A percentile compares a stretch with the other conserved stretches of the same genome.
phyloP scores from a whole-genome alignment of 2,329 filamentous ascomycete genomes.

The Scedosporium boydii region DNA sequence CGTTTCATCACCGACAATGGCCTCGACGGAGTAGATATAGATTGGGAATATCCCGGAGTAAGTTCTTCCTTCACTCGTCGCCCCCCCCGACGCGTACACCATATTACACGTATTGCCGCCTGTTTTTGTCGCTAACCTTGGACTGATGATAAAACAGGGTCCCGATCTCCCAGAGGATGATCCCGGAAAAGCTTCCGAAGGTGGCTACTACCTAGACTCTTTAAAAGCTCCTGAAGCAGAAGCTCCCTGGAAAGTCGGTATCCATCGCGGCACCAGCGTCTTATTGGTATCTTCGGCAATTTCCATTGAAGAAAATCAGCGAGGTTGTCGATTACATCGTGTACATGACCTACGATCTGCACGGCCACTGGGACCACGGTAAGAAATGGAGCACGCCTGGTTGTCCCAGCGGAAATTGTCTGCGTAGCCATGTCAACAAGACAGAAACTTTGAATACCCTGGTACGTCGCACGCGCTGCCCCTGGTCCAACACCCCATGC shows the following conservation, averaged over 20 bases:
- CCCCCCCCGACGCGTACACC: neutral
- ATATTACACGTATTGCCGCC: neutral
- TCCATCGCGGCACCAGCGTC: conserved; percentile 28
- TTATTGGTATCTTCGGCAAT: conserved; percentile 28
- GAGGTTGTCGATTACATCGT: conserved; percentile 22
- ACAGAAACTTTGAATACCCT: conserved; percentile 21
- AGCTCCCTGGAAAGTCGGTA: conserved; percentile 16
- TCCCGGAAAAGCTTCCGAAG: conserved; percentile 15
- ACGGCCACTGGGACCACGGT: conserved; percentile 20
- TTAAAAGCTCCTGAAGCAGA: conserved; percentile 13
- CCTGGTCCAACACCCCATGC: conserved; percentile 14
- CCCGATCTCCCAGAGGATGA: neutral
- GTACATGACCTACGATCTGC: conserved; percentile 25
- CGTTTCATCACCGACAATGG: conserved; percentile 28
- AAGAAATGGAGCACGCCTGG: conserved; percentile 8
- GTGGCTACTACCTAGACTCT: conserved; percentile 21
- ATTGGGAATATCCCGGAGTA: conserved; percentile 35
- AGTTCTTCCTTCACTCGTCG: neutral
- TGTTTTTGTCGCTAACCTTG: neutral
- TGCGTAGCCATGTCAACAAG: conserved; percentile 24
- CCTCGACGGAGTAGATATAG: conserved; percentile 34
- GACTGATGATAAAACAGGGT: neutral
- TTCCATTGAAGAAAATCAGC: conserved; percentile 22
- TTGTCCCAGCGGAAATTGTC: conserved; percentile 21
- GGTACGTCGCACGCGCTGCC: neutral